Percentiles rank a stretch among this genome's conserved stretches.
phyloP scores from a whole-genome alignment of 2,329 filamentous ascomycete species.

The Orbilia quercus region DNA sequence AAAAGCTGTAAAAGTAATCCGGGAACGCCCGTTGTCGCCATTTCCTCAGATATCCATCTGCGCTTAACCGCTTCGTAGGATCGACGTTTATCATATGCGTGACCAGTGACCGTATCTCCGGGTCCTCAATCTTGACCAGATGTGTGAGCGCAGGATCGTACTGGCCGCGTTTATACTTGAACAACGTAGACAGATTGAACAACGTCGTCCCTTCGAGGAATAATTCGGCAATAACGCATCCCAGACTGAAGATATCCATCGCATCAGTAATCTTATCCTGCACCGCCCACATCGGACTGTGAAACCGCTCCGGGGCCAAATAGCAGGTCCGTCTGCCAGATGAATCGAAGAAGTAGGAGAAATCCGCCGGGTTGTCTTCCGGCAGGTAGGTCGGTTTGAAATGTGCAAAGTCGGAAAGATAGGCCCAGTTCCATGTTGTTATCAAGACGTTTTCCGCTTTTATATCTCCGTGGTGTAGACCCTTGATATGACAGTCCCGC shows the following conservation, averaged over 20 bases:
- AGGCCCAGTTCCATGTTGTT: constrained; percentile 99
- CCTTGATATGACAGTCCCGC: constrained; percentile 87
- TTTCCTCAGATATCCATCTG: constrained; percentile 91
- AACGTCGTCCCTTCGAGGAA: constrained; percentile 89
- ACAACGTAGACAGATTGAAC: constrained; percentile 96
- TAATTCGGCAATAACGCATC: constrained; percentile 95
- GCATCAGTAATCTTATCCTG: constrained; percentile 81
- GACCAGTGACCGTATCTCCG: constrained; percentile 80
- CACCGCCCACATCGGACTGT: constrained; percentile 73
- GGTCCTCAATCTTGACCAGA: constrained; percentile 86
- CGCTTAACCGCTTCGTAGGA: constrained; percentile 88
- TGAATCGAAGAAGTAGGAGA: constrained; percentile 97
- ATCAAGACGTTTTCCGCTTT: constrained; percentile 97
- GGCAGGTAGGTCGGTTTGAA: constrained; percentile 95
- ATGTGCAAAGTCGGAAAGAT: constrained; percentile 93
- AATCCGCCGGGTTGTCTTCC: constrained; percentile 96
- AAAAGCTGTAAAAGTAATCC: constrained; percentile 94
- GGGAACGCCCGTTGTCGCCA: constrained; percentile 94
- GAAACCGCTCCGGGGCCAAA: constrained; percentile 90
- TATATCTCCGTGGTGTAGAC: constrained; percentile 96
- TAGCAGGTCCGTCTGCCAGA: constrained; percentile 93
- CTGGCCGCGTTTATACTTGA: constrained; percentile 90
- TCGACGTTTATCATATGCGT: constrained; percentile 96
- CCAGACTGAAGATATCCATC: constrained; percentile 98
- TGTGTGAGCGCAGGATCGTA: constrained; percentile 87